A percentile compares a stretch with the other conserved stretches of the same genome.
phyloP scores from a whole-genome alignment of 169 alveolate species.

The Besnoitia besnoiti region DNA sequence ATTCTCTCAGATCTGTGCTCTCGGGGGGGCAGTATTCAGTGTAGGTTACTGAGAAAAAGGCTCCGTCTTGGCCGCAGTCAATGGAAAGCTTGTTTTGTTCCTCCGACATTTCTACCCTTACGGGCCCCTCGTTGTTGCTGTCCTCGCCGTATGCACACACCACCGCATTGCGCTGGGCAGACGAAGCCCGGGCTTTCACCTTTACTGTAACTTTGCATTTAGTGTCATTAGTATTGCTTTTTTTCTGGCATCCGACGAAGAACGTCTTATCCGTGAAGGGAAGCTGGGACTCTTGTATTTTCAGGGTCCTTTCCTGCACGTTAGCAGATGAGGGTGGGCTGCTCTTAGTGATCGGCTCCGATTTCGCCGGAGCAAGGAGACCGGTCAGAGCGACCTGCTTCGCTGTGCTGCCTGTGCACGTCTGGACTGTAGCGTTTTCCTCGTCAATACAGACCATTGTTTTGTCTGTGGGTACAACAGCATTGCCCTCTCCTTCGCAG shows the following conservation, averaged over 20 bases:
- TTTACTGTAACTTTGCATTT: neutral
- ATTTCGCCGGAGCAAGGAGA: no score
- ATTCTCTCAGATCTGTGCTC: neutral
- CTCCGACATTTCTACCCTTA: neutral
- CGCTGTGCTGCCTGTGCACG: no score
- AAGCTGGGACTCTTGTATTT: neutral
- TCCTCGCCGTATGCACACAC: slow-evolving; percentile 22
- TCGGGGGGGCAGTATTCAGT: neutral
- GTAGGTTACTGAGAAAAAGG: neutral
- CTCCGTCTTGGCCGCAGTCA: neutral
- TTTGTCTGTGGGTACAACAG: no score
- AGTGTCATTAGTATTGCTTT: neutral
- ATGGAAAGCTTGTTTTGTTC: neutral
- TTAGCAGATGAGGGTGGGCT: no score
- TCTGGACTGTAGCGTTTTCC: no score
- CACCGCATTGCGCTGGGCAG: neutral
- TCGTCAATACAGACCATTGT: no score
- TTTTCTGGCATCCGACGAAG: neutral
- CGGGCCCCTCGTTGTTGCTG: neutral
- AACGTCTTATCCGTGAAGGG: slow-evolving; percentile 6
- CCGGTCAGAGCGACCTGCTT: no score
- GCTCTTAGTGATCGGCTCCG: no score
- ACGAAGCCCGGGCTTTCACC: slow-evolving; percentile 20
- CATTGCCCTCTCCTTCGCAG: no score
- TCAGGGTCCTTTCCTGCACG: neutral